These are phyloP conservation scores for Penicillium soppii DNA, from an alignment of 495 filamentous ascomycete genomes.

Conservation along the genomic window DNA sequence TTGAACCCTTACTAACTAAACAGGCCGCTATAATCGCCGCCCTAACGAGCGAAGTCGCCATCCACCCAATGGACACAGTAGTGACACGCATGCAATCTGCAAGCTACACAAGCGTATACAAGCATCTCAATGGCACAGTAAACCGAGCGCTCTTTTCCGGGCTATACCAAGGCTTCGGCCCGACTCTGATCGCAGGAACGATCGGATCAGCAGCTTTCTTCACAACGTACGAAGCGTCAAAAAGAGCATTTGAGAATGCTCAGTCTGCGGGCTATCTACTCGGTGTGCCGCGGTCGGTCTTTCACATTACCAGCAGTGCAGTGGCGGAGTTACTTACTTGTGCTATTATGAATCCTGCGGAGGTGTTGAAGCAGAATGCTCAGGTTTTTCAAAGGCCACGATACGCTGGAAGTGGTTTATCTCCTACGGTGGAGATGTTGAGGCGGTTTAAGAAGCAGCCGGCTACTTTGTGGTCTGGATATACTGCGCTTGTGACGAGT, in stretches of 20 bases:
- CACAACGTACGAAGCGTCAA: constrained; percentile 11
- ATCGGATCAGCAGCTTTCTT: background rate
- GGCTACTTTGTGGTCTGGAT: constrained; percentile 6
- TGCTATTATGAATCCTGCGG: constrained; percentile 8
- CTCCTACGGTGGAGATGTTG: background rate
- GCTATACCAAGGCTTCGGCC: constrained; percentile 12
- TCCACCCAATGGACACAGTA: constrained; percentile 14
- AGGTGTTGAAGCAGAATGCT: constrained; percentile 15
- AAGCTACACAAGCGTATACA: constrained; percentile 6
- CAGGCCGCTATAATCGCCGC: constrained; percentile 11
- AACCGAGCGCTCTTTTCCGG: constrained; percentile 5
- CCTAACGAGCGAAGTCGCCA: constrained; percentile 7
- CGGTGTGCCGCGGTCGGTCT: background rate
- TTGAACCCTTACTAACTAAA: background rate
- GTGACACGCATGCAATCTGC: constrained; percentile 13
- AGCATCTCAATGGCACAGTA: constrained; percentile 4
- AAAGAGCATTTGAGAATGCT: constrained; percentile 1
- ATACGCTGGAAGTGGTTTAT: background rate
- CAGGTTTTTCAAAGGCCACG: constrained; percentile 4
- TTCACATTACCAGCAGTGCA: constrained; percentile 7
- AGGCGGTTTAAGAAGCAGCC: background rate
- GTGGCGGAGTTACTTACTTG: constrained; percentile 2
- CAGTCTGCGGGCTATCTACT: constrained; percentile 7
- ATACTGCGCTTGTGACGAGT: constrained; percentile 5
- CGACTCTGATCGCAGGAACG: constrained; percentile 1